Evolutionary conservation across 1,284 basidiomycete genomes (phyloP), one percentile per base, ranked within the genome.

Genomic region (Singerocomus inundabilis): DNA sequence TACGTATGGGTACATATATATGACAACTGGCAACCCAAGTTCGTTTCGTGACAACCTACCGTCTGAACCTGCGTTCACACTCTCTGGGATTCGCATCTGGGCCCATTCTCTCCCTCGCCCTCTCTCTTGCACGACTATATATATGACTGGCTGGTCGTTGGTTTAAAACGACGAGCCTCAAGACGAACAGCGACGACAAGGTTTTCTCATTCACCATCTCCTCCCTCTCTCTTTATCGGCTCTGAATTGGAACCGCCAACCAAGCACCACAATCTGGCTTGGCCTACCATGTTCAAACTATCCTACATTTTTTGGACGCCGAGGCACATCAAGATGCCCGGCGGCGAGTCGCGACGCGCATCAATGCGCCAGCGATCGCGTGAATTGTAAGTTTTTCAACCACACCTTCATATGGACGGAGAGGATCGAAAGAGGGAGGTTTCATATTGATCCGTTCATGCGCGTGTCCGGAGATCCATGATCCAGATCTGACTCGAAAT

Each of bases 271-370:
- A 46, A 31, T 16, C 48, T 42, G 45, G 25, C 31, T 16, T 44
- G 30, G 18, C n/a, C n/a, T 4, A 46, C 18, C 52, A 55, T 61
- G 54, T 40, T 67, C 55, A 66, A 69, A 29, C 25, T 69, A 5
- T 68, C 67, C 37, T 50, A 67, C 52, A 66, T 66, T 43, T 66
- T 69, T 57, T 67, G 54, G 34, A 59, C 63, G 10, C 64, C 67
- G 18, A 66, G 60, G 57, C 43, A 61, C 13, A 69, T 66, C 54
- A 66, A 59, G 53, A 61, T 66, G 48, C 64, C 65, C 21, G 21
- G 21, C 12, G 67, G 64, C 32, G 64, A 66, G 41, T 38, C 59
- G 13, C 42, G 54, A 39, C 55, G 49, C 44, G 34, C 24, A 5
- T 57, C 51, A 13, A 53, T 55, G 56, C 64, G 61, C 35, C 64